These are phyloP conservation scores for Myxozyma geophila DNA, from an alignment of 805 yeast species.

Conservation along the genomic window DNA sequence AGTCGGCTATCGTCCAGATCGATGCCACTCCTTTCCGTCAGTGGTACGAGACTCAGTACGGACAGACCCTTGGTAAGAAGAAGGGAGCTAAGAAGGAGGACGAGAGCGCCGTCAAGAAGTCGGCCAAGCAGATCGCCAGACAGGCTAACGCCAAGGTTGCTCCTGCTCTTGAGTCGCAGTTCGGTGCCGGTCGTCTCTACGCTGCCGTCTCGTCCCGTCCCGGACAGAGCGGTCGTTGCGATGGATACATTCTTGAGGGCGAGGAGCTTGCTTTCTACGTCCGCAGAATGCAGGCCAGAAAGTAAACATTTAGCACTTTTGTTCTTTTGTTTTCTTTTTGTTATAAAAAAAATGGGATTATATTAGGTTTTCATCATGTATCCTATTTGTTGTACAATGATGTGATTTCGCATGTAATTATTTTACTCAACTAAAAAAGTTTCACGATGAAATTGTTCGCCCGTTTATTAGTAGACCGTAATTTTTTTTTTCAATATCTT, in stretches of 20 bases:
- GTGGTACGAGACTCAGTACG: slow-evolving; percentile 99
- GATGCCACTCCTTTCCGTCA: slow-evolving; percentile 99
- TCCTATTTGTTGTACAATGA: slow-evolving; percentile 22
- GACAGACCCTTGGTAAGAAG: slow-evolving; percentile 90
- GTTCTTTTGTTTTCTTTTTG: background rate
- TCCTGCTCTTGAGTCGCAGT: slow-evolving; percentile 90
- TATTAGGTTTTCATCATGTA: slow-evolving; percentile 21
- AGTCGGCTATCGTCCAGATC: slow-evolving; percentile 97
- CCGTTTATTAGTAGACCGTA: no score
- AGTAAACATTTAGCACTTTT: slow-evolving; percentile 56
- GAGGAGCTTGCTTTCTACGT: slow-evolving; percentile 99
- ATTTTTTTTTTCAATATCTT: background rate
- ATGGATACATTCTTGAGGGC: slow-evolving; percentile 99
- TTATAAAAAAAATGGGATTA: slow-evolving; percentile 5
- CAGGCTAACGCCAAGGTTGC: slow-evolving; percentile 83
- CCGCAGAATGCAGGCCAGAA: slow-evolving; percentile 99
- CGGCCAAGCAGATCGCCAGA: slow-evolving; percentile 92
- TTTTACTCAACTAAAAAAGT: slow-evolving; percentile 23
- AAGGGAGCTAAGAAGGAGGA: slow-evolving; percentile 43
- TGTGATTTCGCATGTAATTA: slow-evolving; percentile 35
- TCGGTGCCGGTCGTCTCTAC: slow-evolving; percentile 98
- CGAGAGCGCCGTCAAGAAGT: slow-evolving; percentile 61
- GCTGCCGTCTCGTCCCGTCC: slow-evolving; percentile 99
- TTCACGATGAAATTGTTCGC: slow-evolving; percentile 11
- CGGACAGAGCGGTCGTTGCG: slow-evolving; percentile 99